phyloP scores from a whole-genome alignment of 495 filamentous ascomycete genomes.

The Tuber indicum region DNA sequence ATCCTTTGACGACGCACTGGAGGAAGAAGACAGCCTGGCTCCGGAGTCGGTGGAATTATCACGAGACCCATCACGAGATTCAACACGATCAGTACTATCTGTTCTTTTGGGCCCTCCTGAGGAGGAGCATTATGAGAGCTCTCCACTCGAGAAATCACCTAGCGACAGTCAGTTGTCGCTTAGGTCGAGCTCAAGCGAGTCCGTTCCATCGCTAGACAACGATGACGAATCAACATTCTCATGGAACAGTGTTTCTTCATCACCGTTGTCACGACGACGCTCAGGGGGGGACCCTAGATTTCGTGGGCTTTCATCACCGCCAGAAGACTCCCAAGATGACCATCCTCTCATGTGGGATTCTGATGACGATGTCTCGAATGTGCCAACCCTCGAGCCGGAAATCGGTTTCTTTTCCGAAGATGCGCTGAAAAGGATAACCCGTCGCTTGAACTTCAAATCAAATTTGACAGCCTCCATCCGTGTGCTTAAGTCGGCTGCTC shows the following conservation, averaged over 20 bases:
- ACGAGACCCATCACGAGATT: constrained; percentile 30
- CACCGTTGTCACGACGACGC: constrained; percentile 33
- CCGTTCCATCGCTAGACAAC: constrained; percentile 56
- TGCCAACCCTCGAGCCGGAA: constrained; percentile 42
- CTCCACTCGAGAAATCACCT: constrained; percentile 29
- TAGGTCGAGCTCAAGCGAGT: constrained; percentile 55
- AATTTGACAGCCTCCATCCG: constrained; percentile 89
- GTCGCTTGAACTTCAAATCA: constrained; percentile 66
- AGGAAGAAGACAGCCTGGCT: constrained; percentile 23
- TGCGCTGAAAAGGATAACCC: constrained; percentile 28
- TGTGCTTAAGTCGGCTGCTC: constrained; percentile 77
- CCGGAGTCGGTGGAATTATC: constrained; percentile 32
- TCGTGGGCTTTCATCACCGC: constrained; percentile 46
- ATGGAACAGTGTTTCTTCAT: constrained; percentile 36
- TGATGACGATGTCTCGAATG: constrained; percentile 21
- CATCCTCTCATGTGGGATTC: constrained; percentile 52
- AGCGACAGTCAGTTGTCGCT: constrained; percentile 45
- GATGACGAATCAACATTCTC: constrained; percentile 44
- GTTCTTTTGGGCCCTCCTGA: constrained; percentile 54
- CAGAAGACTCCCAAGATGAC: constrained; percentile 52
- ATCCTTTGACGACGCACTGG: constrained; percentile 29
- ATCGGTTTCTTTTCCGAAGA: constrained; percentile 37
- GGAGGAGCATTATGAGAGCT: constrained; percentile 48
- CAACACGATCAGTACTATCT: constrained; percentile 34
- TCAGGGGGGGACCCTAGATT: constrained; percentile 32